Base-by-base conservation (phyloP, 2,329 filamentous ascomycete genomes). In the Trichoderma sp. region DNA sequence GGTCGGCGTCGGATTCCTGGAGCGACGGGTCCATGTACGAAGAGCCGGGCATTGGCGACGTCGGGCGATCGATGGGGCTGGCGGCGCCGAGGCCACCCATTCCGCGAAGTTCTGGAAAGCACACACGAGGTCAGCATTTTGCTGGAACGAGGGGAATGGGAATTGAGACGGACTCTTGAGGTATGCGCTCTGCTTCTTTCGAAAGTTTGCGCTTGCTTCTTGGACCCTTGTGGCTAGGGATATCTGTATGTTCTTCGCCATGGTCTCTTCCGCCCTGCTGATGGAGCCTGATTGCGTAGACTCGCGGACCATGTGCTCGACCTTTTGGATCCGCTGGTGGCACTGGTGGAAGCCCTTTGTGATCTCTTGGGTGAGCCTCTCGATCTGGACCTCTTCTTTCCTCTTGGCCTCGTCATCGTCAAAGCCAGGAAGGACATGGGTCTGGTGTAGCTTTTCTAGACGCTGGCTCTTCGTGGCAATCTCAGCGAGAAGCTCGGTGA, bases 111-210 rank as follows among this genome's bases (percentile, higher is more conserved):
- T 93, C 91, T 94, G 19, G 9, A 48, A 74, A 17, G 29, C 22
- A 50, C 25, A 15, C 7, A 39, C 15, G 48, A 42, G 13, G 48
- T 68, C 9, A 68, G 61, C 42, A 34, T 32, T 39, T 65, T 42
- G 69, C 17, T 13, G 13, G 32, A 39, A 34, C 2, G n/a, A 12
- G 29, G 17, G 4, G 34, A 29, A 2, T 9, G 17, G 17, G 12
- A 6, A 34, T 22, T 6, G 37, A 25, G 68, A 73, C 80, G 68
- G 83, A 97, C 93, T 97, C 81, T 96, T 97, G 64, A 99, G 81
- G 80, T 99, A 99, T 61, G 90, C 91, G 77, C 94, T 94, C 82
- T 99, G 95, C 82, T 97, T 98, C 85, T 98, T 99, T 75, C 95
- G 88, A 78, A 99, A 99, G 70, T 87, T 86, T 34, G 95, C 91